phyloP scores from a whole-genome alignment of 495 filamentous ascomycete species.

The Penicillium antarcticum region DNA sequence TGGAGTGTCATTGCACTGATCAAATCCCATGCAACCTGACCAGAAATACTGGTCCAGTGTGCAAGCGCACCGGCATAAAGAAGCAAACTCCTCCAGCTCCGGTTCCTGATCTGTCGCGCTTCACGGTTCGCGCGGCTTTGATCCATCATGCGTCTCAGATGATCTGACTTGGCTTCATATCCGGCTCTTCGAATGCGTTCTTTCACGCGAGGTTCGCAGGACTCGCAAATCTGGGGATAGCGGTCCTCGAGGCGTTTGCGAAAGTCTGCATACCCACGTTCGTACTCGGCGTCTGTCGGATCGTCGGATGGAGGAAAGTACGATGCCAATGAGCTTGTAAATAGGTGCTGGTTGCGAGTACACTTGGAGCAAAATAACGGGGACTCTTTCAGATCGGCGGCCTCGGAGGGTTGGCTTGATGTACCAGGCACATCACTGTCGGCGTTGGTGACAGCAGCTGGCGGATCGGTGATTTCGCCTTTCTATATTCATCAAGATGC shows the following conservation, averaged over 20 bases:
- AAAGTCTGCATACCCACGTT: constrained; percentile 56
- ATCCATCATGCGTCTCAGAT: constrained; percentile 69
- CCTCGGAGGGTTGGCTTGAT: constrained; percentile 30
- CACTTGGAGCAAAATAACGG: constrained; percentile 75
- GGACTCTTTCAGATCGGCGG: constrained; percentile 34
- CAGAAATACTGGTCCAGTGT: constrained; percentile 49
- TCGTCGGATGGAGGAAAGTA: constrained; percentile 69
- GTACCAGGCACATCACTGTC: constrained; percentile 20
- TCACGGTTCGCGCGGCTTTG: constrained; percentile 50
- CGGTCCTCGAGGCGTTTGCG: constrained; percentile 63
- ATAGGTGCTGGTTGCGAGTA: constrained; percentile 76
- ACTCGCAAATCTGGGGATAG: constrained; percentile 80
- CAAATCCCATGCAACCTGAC: constrained; percentile 43
- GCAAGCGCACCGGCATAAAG: constrained; percentile 46
- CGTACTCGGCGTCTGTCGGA: constrained; percentile 56
- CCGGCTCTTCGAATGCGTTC: constrained; percentile 61
- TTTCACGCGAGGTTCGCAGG: constrained; percentile 66
- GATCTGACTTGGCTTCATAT: constrained; percentile 77
- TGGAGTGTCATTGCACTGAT: constrained; percentile 24
- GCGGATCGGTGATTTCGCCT: constrained; percentile 84
- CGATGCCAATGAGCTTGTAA: constrained; percentile 61
- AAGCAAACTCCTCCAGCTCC: constrained; percentile 51
- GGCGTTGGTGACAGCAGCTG: constrained; percentile 50
- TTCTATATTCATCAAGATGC: constrained; percentile 43
- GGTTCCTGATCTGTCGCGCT: constrained; percentile 33